Conservation (phyloP, 768 basidiomycete species). For the Kwoniella sp. region DNA sequence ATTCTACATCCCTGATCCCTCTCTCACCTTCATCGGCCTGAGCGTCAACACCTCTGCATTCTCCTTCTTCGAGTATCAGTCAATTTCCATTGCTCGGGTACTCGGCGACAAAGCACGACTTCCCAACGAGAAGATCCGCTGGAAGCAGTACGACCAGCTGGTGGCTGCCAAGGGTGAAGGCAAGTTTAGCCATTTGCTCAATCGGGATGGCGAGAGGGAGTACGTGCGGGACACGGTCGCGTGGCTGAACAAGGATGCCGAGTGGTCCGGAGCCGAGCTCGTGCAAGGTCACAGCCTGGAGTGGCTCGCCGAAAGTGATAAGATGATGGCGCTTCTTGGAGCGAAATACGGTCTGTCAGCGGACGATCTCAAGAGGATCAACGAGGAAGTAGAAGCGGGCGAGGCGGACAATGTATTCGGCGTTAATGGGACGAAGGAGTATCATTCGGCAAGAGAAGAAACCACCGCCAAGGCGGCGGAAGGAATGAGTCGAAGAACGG, state of each 20-base stretch:
- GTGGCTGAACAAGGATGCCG: conserved; percentile 35
- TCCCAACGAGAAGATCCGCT: neutral
- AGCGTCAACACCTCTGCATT: conserved; percentile 35
- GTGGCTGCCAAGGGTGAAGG: conserved; percentile 20
- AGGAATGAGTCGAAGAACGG: neutral
- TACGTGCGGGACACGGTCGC: conserved; percentile 24
- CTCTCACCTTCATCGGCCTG: conserved; percentile 50
- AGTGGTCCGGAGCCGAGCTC: conserved; percentile 14
- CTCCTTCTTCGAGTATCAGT: conserved; percentile 37
- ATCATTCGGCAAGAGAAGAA: neutral
- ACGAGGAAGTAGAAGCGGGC: neutral
- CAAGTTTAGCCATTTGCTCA: conserved; percentile 27
- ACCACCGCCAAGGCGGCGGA: neutral
- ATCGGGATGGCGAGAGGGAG: conserved; percentile 18
- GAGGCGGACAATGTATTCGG: neutral
- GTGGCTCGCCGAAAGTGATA: conserved; percentile 15
- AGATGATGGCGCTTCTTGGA: conserved; percentile 4
- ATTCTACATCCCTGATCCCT: conserved; percentile 55
- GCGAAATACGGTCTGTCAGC: conserved; percentile 15
- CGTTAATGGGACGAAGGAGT: neutral
- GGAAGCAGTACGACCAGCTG: conserved; percentile 13
- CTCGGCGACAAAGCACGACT: conserved; percentile 24
- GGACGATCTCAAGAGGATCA: conserved; percentile 1
- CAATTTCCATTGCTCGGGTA: conserved; percentile 31
- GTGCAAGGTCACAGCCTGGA: conserved; percentile 12